Evolutionary conservation across 2,329 filamentous ascomycete species (phyloP).

Genomic region (Diplodia sapinea): DNA sequence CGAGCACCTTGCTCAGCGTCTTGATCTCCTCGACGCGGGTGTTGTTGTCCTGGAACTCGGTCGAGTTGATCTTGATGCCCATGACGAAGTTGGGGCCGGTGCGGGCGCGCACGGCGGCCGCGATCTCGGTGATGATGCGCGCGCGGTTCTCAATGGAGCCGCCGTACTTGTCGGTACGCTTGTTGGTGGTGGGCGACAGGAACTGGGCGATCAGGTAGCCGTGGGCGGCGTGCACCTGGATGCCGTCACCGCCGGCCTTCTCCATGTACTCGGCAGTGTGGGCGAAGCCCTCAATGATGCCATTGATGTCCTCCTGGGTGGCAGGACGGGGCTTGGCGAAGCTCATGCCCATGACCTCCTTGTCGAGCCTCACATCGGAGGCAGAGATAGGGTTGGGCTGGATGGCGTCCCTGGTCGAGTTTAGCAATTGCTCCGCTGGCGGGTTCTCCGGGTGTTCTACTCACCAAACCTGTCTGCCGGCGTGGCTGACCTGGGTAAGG

Average conservation of each 20-base stretch:
- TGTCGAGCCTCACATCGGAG: slow-evolving; percentile 50
- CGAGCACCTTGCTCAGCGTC: slow-evolving; percentile 53
- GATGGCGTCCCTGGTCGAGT: slow-evolving; percentile 40
- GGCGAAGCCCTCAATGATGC: slow-evolving; percentile 65
- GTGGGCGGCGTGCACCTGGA: slow-evolving; percentile 49
- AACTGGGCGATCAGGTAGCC: slow-evolving; percentile 49
- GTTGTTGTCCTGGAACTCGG: slow-evolving; percentile 58
- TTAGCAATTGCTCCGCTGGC: slow-evolving; percentile 3
- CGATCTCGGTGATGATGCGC: slow-evolving; percentile 45
- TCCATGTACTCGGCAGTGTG: slow-evolving; percentile 65
- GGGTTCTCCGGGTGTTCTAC: neutral
- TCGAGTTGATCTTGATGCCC: slow-evolving; percentile 61
- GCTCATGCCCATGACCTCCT: slow-evolving; percentile 50
- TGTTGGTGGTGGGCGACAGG: slow-evolving; percentile 45
- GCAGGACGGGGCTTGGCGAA: slow-evolving; percentile 59
- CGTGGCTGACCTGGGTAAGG: slow-evolving; percentile 66
- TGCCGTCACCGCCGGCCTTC: slow-evolving; percentile 62
- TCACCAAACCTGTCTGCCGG: slow-evolving; percentile 61
- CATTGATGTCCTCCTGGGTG: slow-evolving; percentile 57
- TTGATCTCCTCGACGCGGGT: slow-evolving; percentile 56
- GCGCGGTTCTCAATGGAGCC: slow-evolving; percentile 46
- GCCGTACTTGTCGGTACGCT: slow-evolving; percentile 46
- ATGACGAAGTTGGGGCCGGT: slow-evolving; percentile 48
- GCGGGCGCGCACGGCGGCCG: slow-evolving; percentile 41
- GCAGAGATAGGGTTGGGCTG: slow-evolving; percentile 56